A percentile compares a stretch with the other conserved stretches of the same genome.
phyloP scores from a whole-genome alignment of 805 yeast species.

The Candida insectorum region DNA sequence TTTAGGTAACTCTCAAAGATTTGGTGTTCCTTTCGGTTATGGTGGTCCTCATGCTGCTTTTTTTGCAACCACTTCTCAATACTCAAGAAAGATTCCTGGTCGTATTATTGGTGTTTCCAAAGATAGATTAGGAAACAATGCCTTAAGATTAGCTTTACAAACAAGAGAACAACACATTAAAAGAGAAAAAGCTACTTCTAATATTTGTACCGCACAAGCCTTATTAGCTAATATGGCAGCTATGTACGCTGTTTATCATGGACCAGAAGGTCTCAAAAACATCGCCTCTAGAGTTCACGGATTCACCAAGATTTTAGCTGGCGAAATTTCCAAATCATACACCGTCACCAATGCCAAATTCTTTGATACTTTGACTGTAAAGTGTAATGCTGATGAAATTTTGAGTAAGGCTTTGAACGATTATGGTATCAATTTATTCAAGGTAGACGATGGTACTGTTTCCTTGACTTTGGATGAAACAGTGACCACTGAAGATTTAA shows the following conservation, averaged over 20 bases:
- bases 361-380: slow-evolving; percentile 85
- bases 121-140: slow-evolving; percentile 87
- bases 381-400: slow-evolving; percentile 55
- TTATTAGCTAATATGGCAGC: slow-evolving; percentile 93
- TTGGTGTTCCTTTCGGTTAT: slow-evolving; percentile 96
- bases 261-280: slow-evolving; percentile 76
- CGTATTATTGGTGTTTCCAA: slow-evolving; percentile 90
- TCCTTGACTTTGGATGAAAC: slow-evolving; percentile 93
- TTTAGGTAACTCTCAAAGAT: slow-evolving; percentile 89
- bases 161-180: slow-evolving; percentile 98
- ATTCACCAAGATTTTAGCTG: slow-evolving; percentile 68
- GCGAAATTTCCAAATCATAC: slow-evolving; percentile 45
- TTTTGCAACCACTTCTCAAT: slow-evolving; percentile 77
- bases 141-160: slow-evolving; percentile 88
- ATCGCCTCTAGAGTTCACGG: slow-evolving; percentile 80
- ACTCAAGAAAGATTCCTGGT: slow-evolving; percentile 94
- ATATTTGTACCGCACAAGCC: slow-evolving; percentile 98
- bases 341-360: slow-evolving; percentile 55
- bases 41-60: slow-evolving; percentile 99
- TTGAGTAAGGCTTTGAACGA: slow-evolving; percentile 54
- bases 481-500: slow-evolving; percentile 59
- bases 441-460: slow-evolving; percentile 55
- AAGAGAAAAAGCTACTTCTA: slow-evolving; percentile 96
- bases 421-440: slow-evolving; percentile 73
- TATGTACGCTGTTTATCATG: slow-evolving; percentile 95